A percentile compares a stretch with the other conserved stretches of the same genome.
phyloP scores from a whole-genome alignment of 2,329 filamentous ascomycete species.

The Fusarium mundagurra region DNA sequence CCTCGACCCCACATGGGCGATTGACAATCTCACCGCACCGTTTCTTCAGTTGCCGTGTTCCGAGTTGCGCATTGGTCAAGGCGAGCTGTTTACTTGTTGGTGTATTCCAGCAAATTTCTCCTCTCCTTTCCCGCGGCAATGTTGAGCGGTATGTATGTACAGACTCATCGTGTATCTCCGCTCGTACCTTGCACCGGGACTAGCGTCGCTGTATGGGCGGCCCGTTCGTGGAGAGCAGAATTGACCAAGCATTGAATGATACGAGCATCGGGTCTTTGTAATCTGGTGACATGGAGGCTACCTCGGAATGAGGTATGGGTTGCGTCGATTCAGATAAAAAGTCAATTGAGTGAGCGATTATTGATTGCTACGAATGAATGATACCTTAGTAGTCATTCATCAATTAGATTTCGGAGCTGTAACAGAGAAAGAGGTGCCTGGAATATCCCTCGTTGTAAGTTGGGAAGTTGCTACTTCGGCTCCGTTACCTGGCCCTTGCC shows the following conservation, averaged over 20 bases:
- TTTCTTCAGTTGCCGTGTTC: conserved; percentile 43
- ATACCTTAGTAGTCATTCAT: not conserved
- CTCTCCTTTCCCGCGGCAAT: not conserved
- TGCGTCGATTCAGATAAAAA: not conserved
- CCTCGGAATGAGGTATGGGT: conserved; percentile 19
- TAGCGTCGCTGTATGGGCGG: conserved; percentile 30
- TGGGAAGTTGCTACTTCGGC: conserved; percentile 6
- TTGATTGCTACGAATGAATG: conserved; percentile 9
- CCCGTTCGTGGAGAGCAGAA: conserved; percentile 31
- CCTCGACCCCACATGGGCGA: conserved; percentile 37
- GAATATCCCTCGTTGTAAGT: conserved; percentile 26
- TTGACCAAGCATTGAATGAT: conserved; percentile 17
- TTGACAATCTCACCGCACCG: conserved; percentile 42
- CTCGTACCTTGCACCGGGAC: conserved; percentile 25
- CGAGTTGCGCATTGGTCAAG: conserved; percentile 34
- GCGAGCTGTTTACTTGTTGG: not conserved
- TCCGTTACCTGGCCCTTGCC: not conserved
- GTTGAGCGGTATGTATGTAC: conserved; percentile 1
- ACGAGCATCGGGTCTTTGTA: conserved; percentile 9
- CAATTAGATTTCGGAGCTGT: not conserved
- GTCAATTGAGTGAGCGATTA: conserved; percentile 32
- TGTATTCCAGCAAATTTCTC: not conserved
- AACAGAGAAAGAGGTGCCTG: conserved; percentile 5
- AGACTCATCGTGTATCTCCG: conserved; percentile 19
- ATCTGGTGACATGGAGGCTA: conserved; percentile 31